Percentiles rank a stretch among this genome's conserved stretches.
phyloP scores from a whole-genome alignment of 495 filamentous ascomycete genomes.

The Hypomontagnella monticulosa region DNA sequence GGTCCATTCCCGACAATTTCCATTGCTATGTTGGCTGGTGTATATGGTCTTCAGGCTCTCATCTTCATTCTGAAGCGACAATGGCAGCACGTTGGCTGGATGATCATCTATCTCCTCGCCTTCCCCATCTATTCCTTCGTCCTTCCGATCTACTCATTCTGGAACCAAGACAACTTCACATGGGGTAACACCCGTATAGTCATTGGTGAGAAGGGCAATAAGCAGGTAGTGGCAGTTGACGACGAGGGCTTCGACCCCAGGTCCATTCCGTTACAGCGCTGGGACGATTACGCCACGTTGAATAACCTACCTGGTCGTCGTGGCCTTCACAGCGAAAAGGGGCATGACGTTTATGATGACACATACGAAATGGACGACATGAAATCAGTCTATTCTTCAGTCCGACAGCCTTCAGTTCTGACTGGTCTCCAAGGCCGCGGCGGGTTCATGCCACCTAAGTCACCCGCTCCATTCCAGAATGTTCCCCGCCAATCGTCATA shows the following conservation, averaged over 20 bases:
- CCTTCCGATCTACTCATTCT: constrained; percentile 96
- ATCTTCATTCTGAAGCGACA: constrained; percentile 96
- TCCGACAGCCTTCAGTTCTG: constrained; percentile 91
- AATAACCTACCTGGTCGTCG: constrained; percentile 94
- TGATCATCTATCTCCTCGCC: constrained; percentile 96
- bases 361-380: constrained; percentile 97
- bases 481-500: constrained; percentile 55
- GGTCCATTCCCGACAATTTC: constrained; percentile 88
- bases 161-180: constrained; percentile 97
- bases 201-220: constrained; percentile 89
- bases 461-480: constrained; percentile 72
- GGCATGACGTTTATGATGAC: constrained; percentile 67
- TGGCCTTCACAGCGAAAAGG: constrained; percentile 76
- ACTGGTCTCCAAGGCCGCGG: constrained; percentile 81
- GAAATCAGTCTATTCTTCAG: constrained; percentile 94
- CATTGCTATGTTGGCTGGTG: constrained; percentile 84
- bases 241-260: constrained; percentile 90
- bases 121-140: constrained; percentile 94
- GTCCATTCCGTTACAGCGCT: constrained; percentile 91
- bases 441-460: constrained; percentile 81
- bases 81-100: constrained; percentile 99
- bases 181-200: constrained; percentile 99
- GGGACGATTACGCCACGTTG: constrained; percentile 95
- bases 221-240: constrained; percentile 85
- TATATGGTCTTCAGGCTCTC: constrained; percentile 94